These are phyloP conservation scores for Scutellaria minor DNA, from an alignment of 257 asterid genomes.

Conservation along the genomic window DNA sequence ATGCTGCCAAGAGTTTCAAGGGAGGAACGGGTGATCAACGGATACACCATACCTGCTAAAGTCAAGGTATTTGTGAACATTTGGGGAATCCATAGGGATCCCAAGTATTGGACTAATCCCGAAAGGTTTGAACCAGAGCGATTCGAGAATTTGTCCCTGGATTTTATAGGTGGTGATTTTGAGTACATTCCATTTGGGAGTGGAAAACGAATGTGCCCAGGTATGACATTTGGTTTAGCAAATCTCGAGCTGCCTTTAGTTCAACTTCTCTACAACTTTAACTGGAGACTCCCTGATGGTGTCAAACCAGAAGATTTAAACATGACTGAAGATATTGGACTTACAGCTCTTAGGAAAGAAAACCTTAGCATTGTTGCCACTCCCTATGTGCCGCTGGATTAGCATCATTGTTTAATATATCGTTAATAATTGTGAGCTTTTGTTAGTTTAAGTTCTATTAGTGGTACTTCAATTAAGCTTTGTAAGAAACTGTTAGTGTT, in stretches of 20 bases:
- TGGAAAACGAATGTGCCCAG: conserved; percentile 50
- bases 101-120: conserved; percentile 37
- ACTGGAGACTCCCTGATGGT: conserved; percentile 45
- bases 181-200: conserved; percentile 42
- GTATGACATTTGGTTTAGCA: conserved; percentile 33
- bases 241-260: conserved; percentile 17
- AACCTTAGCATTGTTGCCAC: conserved; percentile 33
- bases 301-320: conserved; percentile 29
- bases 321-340: conserved; percentile 39
- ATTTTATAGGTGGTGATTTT: conserved; percentile 35
- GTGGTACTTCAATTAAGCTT: no score
- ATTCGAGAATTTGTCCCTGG: conserved; percentile 17
- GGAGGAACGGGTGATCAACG: conserved; percentile 22
- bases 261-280: conserved; percentile 32
- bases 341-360: conserved; percentile 30
- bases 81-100: conserved; percentile 46
- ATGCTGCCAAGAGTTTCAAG: conserved; percentile 29
- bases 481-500: no score
- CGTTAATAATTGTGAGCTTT: no score
- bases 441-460: no score
- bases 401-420: neutral
- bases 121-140: conserved; percentile 38
- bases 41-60: conserved; percentile 36
- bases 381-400: conserved; percentile 29
- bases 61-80: conserved; percentile 37